phyloP scores from a whole-genome alignment of 164 flowering plant species.

The Brasenia schreberi region DNA sequence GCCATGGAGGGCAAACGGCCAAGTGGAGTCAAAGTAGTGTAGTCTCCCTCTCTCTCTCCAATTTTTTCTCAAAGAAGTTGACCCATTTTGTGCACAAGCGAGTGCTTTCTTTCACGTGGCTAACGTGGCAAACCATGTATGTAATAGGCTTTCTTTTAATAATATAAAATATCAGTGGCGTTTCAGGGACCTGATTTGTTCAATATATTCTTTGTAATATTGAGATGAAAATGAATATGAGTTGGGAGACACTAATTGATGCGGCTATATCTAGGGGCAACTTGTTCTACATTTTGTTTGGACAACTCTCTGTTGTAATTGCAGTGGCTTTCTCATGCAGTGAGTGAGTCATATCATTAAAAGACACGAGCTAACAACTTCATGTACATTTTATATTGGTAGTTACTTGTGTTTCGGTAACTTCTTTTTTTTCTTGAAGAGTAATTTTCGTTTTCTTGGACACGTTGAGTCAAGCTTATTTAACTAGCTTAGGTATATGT shows the following conservation, averaged over 20 bases:
- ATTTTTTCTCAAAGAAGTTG: neutral
- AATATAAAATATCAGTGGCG: neutral
- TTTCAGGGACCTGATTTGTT: neutral
- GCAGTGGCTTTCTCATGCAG: neutral
- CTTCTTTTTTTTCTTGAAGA: too few relatives aligned
- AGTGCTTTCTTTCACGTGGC: neutral
- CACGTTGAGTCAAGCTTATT: too few relatives aligned
- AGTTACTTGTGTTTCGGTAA: too few relatives aligned
- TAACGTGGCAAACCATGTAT: constrained; percentile 1
- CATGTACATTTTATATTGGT: too few relatives aligned
- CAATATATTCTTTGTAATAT: neutral
- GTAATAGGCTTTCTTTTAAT: neutral
- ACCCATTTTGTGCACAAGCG: constrained; percentile 4
- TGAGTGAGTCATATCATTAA: neutral
- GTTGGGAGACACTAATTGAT: neutral
- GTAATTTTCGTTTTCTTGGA: too few relatives aligned
- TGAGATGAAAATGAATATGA: neutral
- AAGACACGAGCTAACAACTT: neutral
- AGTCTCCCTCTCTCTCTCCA: constrained; percentile 1
- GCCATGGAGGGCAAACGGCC: constrained; percentile 84
- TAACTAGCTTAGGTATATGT: too few relatives aligned
- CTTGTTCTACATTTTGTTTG: neutral
- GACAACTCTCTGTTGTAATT: neutral
- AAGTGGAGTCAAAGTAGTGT: constrained; percentile 47
- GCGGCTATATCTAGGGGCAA: neutral